Base-by-base conservation (phyloP, 805 yeast species). In the Yamadazyma tumulicola region DNA sequence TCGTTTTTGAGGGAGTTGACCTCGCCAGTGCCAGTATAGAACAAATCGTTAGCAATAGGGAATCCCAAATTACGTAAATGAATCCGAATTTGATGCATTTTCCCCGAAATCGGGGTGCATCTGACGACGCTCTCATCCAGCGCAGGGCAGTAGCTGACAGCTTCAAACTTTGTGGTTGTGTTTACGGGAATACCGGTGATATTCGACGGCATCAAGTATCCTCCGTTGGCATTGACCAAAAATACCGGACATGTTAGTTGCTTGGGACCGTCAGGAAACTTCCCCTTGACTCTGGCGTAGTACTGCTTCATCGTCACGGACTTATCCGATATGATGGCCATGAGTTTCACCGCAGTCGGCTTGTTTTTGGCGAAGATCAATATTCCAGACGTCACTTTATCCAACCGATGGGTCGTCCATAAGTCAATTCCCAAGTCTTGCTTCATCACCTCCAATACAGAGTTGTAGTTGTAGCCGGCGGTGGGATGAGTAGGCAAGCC, bases 31-130 rank as follows among this genome's bases (percentile, higher is more conserved):
- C 54, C 51, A 32, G 57, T 54, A 40, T 67, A 67, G 9, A 55
- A 46, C 18, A 51, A 54, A 56, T 91, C 98, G 54, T 91, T 89
- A 3, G 85, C 87, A 29, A 91, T 91, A 0, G 97, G 96, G 51
- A 67, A 74, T 0, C 97, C 97, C 41, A 75, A 31, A 42, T 73
- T 68, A 15, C 77, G 50, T 9, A 76, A 51, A 49, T 76, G 81
- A 4, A 76, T 72, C 9, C 81, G 55, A 17, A 76, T 74, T 49
- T 76, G 81, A 51, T 76, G 81, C 51, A 73, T 73, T 41, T 71
- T 59, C 0, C 81, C 81, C 1, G 79, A 71, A 5, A 68, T 39
- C 0, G 81, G 80, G 26, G 48, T 50, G 42, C 81, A 76, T 36
- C 48, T 36, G 1, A 76, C 75, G 1, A 75, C 49, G 42, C 76